A percentile compares a stretch with the other conserved stretches of the same genome.
Conservation (phyloP, 106 monocot species). For the Phalaenopsis equestris region DNA sequence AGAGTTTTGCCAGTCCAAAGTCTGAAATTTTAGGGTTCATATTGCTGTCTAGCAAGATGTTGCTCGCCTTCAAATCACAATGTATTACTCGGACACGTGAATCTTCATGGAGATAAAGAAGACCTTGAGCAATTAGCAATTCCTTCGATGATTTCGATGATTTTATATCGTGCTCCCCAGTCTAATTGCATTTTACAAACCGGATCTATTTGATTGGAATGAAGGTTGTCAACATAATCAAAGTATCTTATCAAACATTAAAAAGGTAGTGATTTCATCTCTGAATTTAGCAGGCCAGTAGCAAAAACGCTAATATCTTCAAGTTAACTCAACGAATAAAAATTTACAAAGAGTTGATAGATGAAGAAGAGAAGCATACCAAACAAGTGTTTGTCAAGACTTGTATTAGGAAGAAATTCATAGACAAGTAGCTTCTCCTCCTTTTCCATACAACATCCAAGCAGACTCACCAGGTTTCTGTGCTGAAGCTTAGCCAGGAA, state of each 20-base stretch:
- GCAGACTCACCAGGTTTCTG: slow-evolving; percentile 10
- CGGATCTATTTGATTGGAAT: neutral
- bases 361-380: neutral
- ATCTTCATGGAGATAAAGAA: slow-evolving; percentile 15
- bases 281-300: too few relatives aligned
- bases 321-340: neutral
- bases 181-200: neutral
- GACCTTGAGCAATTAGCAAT: slow-evolving; percentile 16
- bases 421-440: slow-evolving; percentile 5
- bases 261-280: neutral
- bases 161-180: slow-evolving; percentile 7
- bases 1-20: slow-evolving; percentile 10
- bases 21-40: slow-evolving; percentile 19
- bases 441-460: slow-evolving; percentile 1
- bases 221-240: neutral
- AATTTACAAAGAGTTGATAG: neutral
- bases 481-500: slow-evolving; percentile 14
- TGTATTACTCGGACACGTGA: slow-evolving; percentile 10
- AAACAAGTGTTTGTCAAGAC: slow-evolving; percentile 7
- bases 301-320: too few relatives aligned
- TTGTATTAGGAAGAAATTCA: slow-evolving; percentile 7
- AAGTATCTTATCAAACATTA: neutral
- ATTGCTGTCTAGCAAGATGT: slow-evolving; percentile 8
- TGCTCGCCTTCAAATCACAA: slow-evolving; percentile 15
- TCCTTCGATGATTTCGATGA: too few relatives aligned